Conservation (phyloP, 2,329 filamentous ascomycete genomes). For the Chrysoporthe puriensis region DNA sequence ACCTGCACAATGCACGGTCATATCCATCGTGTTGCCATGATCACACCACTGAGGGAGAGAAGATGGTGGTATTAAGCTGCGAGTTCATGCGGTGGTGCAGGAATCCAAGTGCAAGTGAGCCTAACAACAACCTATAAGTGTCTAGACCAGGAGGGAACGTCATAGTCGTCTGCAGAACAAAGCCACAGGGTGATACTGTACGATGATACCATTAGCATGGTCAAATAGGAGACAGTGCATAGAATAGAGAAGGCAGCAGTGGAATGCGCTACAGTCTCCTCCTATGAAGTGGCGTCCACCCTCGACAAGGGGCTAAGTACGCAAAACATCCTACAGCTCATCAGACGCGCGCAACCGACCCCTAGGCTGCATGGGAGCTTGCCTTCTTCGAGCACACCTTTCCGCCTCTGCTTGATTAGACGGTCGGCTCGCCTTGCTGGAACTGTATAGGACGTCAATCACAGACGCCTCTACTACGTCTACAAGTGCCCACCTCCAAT, state of each 20-base stretch:
- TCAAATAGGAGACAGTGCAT: no score
- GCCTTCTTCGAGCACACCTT: no score
- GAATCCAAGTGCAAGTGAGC: not conserved
- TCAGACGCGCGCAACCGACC: not conserved
- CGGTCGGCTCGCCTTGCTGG: not conserved
- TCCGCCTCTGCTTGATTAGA: not conserved
- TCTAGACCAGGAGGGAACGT: not conserved
- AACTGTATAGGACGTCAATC: not conserved
- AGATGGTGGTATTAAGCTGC: not conserved
- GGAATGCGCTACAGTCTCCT: no score
- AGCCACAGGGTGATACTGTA: not conserved
- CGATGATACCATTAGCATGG: not conserved
- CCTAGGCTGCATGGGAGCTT: no score
- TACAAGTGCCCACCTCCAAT: not conserved
- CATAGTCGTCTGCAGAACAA: not conserved
- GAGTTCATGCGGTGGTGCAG: slow-evolving; percentile 2
- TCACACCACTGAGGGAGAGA: not conserved
- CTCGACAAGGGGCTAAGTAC: no score
- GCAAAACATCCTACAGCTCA: not conserved
- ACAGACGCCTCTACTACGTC: not conserved
- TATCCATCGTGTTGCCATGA: not conserved
- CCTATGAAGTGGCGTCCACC: no score
- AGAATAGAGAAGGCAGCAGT: no score
- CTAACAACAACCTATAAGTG: not conserved
- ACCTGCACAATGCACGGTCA: not conserved